A percentile compares a stretch with the other conserved stretches of the same genome.
These are phyloP conservation scores for Tricholoma bakamatsutake DNA, from an alignment of 768 basidiomycete species.

Conservation along the genomic window DNA sequence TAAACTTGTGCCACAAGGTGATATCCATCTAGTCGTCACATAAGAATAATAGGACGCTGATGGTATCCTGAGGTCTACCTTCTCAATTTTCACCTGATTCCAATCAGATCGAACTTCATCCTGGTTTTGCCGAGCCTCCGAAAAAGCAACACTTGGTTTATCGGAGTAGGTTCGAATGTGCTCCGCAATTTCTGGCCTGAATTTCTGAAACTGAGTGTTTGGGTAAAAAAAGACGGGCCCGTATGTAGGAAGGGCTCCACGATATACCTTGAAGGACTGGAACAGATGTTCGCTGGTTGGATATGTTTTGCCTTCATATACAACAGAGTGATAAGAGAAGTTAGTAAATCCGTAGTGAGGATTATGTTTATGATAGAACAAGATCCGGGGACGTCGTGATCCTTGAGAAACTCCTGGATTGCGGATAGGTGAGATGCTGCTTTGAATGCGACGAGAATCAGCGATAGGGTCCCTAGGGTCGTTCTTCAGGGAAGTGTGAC, in stretches of 20 bases:
- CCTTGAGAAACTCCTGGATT: conserved; percentile 8
- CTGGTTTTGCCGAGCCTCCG: conserved; percentile 59
- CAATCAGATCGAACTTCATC: conserved; percentile 58
- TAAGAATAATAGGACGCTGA: background rate
- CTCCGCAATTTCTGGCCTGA: conserved; percentile 60
- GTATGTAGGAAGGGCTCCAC: background rate
- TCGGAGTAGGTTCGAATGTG: conserved; percentile 57
- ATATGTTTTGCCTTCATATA: conserved; percentile 54
- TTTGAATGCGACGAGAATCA: background rate
- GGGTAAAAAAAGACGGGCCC: background rate
- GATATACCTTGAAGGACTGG: conserved; percentile 62
- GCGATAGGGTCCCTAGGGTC: background rate
- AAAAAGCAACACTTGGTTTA: conserved; percentile 54
- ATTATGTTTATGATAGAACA: conserved; percentile 59
- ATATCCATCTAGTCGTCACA: conserved; percentile 55
- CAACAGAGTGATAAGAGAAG: conserved; percentile 60
- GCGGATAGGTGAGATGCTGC: background rate
- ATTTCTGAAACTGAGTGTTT: conserved; percentile 45
- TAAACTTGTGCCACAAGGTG: conserved; percentile 61
- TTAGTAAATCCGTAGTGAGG: conserved; percentile 71
- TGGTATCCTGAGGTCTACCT: conserved; percentile 32
- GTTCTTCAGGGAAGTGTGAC: background rate
- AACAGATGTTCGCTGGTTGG: conserved; percentile 76
- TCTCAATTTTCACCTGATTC: conserved; percentile 58
- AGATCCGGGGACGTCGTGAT: conserved; percentile 28